Conservation (phyloP, 176 grass and related monocot species). For the Cenchrus purpureus region DNA sequence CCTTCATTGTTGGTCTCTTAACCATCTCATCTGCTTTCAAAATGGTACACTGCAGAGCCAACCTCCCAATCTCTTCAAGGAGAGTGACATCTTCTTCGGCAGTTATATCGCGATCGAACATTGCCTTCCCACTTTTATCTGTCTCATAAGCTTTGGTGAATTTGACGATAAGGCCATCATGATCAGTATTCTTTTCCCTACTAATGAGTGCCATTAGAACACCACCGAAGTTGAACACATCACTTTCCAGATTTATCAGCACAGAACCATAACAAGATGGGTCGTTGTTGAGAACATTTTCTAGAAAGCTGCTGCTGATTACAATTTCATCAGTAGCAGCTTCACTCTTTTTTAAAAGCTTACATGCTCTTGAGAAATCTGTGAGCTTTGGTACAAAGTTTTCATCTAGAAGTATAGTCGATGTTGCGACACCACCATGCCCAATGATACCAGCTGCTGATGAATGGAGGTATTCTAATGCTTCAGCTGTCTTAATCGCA, state of each 20-base stretch:
- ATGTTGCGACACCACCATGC: slow-evolving; percentile 6
- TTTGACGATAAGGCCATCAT: background rate
- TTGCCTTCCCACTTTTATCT: background rate
- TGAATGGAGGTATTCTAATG: slow-evolving; percentile 30
- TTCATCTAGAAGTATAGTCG: slow-evolving; percentile 21
- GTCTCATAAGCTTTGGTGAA: background rate
- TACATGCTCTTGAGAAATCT: slow-evolving; percentile 22
- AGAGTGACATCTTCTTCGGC: background rate
- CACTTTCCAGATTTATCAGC: slow-evolving; percentile 13
- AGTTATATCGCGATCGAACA: slow-evolving; percentile 4
- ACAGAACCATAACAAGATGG: slow-evolving; percentile 20
- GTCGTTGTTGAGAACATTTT: background rate
- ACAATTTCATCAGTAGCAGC: background rate
- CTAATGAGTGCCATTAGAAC: slow-evolving; percentile 28
- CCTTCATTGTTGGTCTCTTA: slow-evolving; percentile 32
- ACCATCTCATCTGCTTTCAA: background rate
- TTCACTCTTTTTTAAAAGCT: slow-evolving; percentile 16
- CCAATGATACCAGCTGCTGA: slow-evolving; percentile 18
- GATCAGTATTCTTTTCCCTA: background rate
- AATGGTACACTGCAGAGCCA: slow-evolving; percentile 18
- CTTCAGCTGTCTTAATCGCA: slow-evolving; percentile 32
- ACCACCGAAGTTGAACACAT: slow-evolving; percentile 12
- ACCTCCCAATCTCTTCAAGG: slow-evolving; percentile 2
- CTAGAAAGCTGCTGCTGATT: background rate
- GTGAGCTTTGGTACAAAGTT: slow-evolving; percentile 33